These are phyloP conservation scores for Amylostereum areolatum DNA, from an alignment of 1,284 basidiomycete genomes.

Conservation along the genomic window DNA sequence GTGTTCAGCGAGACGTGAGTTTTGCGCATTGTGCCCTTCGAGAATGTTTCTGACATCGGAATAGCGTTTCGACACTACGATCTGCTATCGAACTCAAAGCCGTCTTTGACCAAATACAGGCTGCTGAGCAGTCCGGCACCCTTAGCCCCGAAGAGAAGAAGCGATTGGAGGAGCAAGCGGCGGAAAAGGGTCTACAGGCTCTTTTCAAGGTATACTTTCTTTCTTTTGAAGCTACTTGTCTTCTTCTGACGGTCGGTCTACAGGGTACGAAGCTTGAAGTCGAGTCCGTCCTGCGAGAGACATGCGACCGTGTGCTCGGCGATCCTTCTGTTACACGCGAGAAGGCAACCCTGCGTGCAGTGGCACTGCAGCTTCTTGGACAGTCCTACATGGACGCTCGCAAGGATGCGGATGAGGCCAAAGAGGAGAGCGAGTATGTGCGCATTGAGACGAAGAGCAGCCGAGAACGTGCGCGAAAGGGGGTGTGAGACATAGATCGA, in stretches of 20 bases:
- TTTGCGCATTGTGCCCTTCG: not conserved
- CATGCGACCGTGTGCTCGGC: slow-evolving; percentile 82
- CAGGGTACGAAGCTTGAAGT: slow-evolving; percentile 94
- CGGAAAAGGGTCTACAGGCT: slow-evolving; percentile 91
- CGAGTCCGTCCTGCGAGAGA: slow-evolving; percentile 90
- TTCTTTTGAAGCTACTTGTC: not conserved
- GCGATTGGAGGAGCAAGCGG: slow-evolving; percentile 92
- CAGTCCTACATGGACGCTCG: slow-evolving; percentile 65
- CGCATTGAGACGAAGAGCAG: slow-evolving; percentile 72
- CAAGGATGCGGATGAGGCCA: slow-evolving; percentile 53
- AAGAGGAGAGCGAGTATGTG: slow-evolving; percentile 76
- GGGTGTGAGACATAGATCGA: not conserved
- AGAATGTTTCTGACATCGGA: slow-evolving; percentile 3
- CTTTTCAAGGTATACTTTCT: slow-evolving; percentile 71
- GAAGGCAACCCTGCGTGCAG: slow-evolving; percentile 71
- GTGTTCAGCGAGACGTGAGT: slow-evolving; percentile 89
- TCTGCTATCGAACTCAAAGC: slow-evolving; percentile 90
- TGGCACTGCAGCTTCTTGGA: slow-evolving; percentile 81
- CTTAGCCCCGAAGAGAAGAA: slow-evolving; percentile 82
- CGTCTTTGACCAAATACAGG: slow-evolving; percentile 94
- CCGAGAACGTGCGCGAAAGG: slow-evolving; percentile 27
- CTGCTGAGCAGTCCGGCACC: slow-evolving; percentile 84
- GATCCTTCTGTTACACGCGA: slow-evolving; percentile 46
- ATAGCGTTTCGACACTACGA: slow-evolving; percentile 80
- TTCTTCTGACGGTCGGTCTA: not conserved